Conservation (phyloP, 139 green algal genomes). For the Volvox reticuliferus region DNA sequence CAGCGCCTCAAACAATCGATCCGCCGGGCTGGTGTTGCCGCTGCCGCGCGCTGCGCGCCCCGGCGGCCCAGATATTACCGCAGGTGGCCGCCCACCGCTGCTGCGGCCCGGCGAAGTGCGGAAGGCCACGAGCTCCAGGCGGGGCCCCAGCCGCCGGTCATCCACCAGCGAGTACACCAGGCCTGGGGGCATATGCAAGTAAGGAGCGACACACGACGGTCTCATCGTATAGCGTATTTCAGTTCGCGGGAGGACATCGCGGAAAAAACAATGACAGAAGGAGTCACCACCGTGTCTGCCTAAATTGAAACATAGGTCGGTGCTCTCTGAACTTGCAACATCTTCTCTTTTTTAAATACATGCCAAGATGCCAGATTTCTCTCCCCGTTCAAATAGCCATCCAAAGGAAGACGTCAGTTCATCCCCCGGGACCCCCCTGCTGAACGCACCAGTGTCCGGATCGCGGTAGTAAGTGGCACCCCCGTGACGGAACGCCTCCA, state of each 20-base stretch:
- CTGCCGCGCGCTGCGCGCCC: background rate
- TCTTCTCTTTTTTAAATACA: no score
- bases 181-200: background rate
- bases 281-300: no score
- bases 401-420: no score
- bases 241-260: no score
- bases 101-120: background rate
- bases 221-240: no score
- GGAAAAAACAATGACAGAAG: no score
- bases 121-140: constrained; percentile 24
- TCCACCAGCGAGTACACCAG: constrained; percentile 36
- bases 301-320: no score
- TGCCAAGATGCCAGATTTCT: no score
- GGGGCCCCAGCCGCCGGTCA: background rate
- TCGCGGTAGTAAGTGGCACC: constrained; percentile 30
- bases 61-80: background rate
- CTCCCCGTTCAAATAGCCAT: no score
- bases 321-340: no score
- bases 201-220: no score
- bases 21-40: background rate
- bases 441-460: constrained; percentile 16
- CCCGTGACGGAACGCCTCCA: constrained; percentile 36
- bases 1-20: constrained; percentile 33
- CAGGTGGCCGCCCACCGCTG: background rate
- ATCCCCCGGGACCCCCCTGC: no score